Evolutionary conservation across 805 yeast species (phyloP).

Genomic region (Monosporozyma siamensis): DNA sequence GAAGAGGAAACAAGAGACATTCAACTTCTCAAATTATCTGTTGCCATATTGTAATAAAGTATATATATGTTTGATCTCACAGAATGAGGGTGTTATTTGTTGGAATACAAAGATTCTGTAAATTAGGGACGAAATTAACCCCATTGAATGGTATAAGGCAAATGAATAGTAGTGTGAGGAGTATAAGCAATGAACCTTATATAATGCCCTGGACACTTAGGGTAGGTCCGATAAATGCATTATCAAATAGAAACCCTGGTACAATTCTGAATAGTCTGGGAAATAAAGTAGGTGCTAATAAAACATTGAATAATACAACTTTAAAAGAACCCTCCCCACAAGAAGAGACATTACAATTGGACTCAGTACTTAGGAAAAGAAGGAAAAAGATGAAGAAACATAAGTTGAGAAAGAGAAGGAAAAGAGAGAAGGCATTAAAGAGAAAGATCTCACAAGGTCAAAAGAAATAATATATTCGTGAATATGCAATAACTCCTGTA

Average conservation of each 20-base stretch:
- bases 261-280: too few relatives aligned
- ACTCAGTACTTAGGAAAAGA: constrained; percentile 75
- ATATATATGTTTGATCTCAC: too few relatives aligned
- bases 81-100: background rate
- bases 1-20: background rate
- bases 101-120: background rate
- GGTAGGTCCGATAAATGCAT: too few relatives aligned
- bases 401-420: constrained; percentile 94
- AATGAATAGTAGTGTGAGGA: too few relatives aligned
- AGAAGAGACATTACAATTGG: constrained; percentile 33
- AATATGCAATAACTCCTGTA: background rate
- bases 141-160: background rate
- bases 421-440: constrained; percentile 76
- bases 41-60: too few relatives aligned
- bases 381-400: constrained; percentile 96
- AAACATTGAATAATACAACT: background rate
- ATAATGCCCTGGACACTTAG: too few relatives aligned
- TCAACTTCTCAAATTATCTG: too few relatives aligned
- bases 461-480: constrained; percentile 6
- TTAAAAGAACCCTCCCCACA: background rate
- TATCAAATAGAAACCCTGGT: too few relatives aligned
- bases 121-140: background rate
- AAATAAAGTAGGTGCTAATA: too few relatives aligned
- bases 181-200: too few relatives aligned
- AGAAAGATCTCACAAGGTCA: constrained; percentile 48